Evolutionary conservation across 305 asterid species (phyloP).

Genomic region (Fraxinus velutina): DNA sequence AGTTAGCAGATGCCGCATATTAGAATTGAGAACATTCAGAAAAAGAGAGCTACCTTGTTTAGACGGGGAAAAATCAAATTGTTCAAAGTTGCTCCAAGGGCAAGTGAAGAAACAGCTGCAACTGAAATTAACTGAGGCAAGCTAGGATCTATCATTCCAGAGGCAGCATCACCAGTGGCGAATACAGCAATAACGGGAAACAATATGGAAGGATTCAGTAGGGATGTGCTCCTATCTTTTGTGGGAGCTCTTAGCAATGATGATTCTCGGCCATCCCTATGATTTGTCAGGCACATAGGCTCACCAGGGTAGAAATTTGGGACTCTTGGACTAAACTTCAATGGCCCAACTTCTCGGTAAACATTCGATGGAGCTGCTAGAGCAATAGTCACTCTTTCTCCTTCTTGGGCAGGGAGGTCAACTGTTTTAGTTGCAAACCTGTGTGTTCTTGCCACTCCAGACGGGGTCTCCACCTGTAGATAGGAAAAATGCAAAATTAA

Average conservation of each 20-base stretch:
- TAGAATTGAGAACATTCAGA: not conserved
- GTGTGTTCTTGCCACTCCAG: conserved; percentile 86
- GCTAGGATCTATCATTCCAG: conserved; percentile 80
- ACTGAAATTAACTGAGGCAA: conserved; percentile 75
- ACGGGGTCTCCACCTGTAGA: conserved; percentile 81
- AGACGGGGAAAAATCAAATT: conserved; percentile 61
- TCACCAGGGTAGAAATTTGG: conserved; percentile 89
- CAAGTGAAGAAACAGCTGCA: conserved; percentile 69
- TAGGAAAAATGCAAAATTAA: conserved; percentile 9
- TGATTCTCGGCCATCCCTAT: conserved; percentile 82
- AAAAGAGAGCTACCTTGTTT: conserved; percentile 56
- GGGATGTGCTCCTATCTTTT: conserved; percentile 46
- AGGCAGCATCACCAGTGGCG: conserved; percentile 88
- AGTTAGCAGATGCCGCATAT: not conserved
- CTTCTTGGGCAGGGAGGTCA: conserved; percentile 90
- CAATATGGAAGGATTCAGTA: conserved; percentile 64
- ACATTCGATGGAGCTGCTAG: conserved; percentile 73
- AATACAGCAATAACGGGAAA: conserved; percentile 61
- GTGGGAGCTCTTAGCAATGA: conserved; percentile 69
- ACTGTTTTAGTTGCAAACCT: conserved; percentile 96
- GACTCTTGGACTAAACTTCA: conserved; percentile 67
- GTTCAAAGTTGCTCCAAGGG: conserved; percentile 66
- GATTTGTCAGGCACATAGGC: conserved; percentile 86
- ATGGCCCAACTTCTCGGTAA: conserved; percentile 70
- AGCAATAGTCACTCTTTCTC: conserved; percentile 90